phyloP scores from a whole-genome alignment of 805 yeast species.

The Candida ascalaphidarum region DNA sequence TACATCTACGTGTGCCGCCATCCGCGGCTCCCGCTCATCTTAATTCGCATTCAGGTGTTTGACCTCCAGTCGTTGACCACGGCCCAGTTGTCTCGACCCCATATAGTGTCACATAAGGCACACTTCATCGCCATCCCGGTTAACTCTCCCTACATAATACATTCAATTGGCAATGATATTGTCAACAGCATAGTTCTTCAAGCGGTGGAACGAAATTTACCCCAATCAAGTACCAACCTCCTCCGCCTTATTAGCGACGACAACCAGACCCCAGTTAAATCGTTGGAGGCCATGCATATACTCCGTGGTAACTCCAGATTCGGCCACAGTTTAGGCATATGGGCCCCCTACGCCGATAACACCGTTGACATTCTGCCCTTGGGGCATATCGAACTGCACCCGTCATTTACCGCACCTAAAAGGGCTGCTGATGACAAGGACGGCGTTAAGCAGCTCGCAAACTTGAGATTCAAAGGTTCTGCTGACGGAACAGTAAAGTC shows the following conservation, averaged over 20 bases:
- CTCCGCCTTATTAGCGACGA: conserved; percentile 27
- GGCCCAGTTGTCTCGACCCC: conserved; percentile 18
- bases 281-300: conserved; percentile 49
- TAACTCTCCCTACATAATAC: conserved; percentile 60
- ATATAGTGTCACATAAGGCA: conserved; percentile 48
- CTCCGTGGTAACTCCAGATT: conserved; percentile 56
- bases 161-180: conserved; percentile 35
- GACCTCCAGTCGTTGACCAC: conserved; percentile 27
- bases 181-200: conserved; percentile 51
- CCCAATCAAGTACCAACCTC: conserved; percentile 35
- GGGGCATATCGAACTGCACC: conserved; percentile 35
- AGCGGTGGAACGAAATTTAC: conserved; percentile 46
- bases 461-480: conserved; percentile 56
- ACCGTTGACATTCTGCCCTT: conserved; percentile 60
- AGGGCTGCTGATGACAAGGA: conserved; percentile 6
- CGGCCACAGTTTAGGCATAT: conserved; percentile 55
- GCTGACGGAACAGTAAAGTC: conserved; percentile 24
- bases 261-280: conserved; percentile 27
- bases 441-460: conserved; percentile 36
- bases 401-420: conserved; percentile 13
- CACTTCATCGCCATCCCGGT: conserved; percentile 59
- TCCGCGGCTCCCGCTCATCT: conserved; percentile 50
- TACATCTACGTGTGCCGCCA: conserved; percentile 62
- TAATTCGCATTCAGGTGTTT: conserved; percentile 62
- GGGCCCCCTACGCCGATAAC: conserved; percentile 69